phyloP scores from a whole-genome alignment of 768 basidiomycete species.

The Pholiota conissans region DNA sequence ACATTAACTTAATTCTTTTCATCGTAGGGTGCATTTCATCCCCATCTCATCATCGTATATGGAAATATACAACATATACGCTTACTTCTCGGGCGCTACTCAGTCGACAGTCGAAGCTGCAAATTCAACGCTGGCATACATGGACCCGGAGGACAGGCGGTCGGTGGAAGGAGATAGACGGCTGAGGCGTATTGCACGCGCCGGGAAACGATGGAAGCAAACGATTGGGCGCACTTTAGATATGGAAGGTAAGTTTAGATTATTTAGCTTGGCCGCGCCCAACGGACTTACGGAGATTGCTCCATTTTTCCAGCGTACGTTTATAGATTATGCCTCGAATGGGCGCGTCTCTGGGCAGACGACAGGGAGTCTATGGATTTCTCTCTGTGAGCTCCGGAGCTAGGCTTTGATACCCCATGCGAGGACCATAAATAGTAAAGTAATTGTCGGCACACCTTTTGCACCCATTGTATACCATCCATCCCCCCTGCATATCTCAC shows the following conservation, averaged over 20 bases:
- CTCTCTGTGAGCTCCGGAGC: slow-evolving; percentile 6
- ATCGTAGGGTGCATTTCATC: slow-evolving; percentile 86
- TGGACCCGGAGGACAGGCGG: slow-evolving; percentile 33
- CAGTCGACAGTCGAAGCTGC: slow-evolving; percentile 51
- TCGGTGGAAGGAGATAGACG: slow-evolving; percentile 66
- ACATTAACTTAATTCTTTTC: background rate
- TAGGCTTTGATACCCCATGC: too few relatives aligned
- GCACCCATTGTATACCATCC: background rate
- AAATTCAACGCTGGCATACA: slow-evolving; percentile 45
- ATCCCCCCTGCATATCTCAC: background rate
- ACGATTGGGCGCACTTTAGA: slow-evolving; percentile 81
- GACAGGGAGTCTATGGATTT: slow-evolving; percentile 73
- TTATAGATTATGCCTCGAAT: slow-evolving; percentile 86
- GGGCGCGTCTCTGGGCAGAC: slow-evolving; percentile 82
- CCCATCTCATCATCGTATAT: slow-evolving; percentile 84
- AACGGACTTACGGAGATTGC: background rate
- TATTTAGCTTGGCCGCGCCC: background rate
- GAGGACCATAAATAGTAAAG: background rate
- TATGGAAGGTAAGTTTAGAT: slow-evolving; percentile 79
- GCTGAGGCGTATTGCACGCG: slow-evolving; percentile 80
- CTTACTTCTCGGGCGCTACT: slow-evolving; percentile 63
- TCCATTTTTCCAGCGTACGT: slow-evolving; percentile 63
- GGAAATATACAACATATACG: slow-evolving; percentile 92
- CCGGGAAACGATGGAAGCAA: slow-evolving; percentile 92
- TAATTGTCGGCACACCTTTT: background rate